phyloP scores from a whole-genome alignment of 768 basidiomycete genomes.

The Pulveroboletus ravenelii region DNA sequence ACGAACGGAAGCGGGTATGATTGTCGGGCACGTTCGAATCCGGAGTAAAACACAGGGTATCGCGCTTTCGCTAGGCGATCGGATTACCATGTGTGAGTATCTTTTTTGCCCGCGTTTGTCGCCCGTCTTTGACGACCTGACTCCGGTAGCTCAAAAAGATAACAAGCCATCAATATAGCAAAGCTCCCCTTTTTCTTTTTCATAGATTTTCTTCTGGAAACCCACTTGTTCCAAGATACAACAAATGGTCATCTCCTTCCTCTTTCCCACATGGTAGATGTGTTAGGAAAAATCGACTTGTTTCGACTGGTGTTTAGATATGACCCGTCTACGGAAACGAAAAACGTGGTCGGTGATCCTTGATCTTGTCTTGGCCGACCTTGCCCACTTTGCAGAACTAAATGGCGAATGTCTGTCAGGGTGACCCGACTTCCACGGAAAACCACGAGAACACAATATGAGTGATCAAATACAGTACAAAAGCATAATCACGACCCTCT shows the following conservation, averaged over 20 bases:
- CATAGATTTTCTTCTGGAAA: neutral
- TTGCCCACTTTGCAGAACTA: no score
- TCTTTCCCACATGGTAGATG: no score
- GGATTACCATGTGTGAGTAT: slow-evolving; percentile 62
- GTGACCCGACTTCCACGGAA: no score
- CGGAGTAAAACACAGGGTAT: slow-evolving; percentile 98
- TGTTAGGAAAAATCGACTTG: neutral
- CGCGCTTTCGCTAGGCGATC: slow-evolving; percentile 88
- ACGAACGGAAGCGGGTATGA: slow-evolving; percentile 70
- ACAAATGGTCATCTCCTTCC: neutral
- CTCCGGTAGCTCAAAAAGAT: slow-evolving; percentile 37
- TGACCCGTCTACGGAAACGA: neutral
- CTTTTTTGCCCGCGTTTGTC: neutral
- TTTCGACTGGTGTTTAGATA: neutral
- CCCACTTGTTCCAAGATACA: neutral
- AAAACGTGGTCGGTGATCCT: neutral
- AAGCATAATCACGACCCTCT: neutral
- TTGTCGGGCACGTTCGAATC: slow-evolving; percentile 93
- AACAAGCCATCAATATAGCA: slow-evolving; percentile 30
- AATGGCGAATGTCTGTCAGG: neutral
- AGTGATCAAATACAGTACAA: neutral
- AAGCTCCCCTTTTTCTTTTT: neutral
- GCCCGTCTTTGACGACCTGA: neutral
- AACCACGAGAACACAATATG: neutral
- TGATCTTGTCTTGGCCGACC: no score